These are phyloP conservation scores for Nicotiana tabacum DNA, from an alignment of 257 asterid genomes.

Conservation along the genomic window DNA sequence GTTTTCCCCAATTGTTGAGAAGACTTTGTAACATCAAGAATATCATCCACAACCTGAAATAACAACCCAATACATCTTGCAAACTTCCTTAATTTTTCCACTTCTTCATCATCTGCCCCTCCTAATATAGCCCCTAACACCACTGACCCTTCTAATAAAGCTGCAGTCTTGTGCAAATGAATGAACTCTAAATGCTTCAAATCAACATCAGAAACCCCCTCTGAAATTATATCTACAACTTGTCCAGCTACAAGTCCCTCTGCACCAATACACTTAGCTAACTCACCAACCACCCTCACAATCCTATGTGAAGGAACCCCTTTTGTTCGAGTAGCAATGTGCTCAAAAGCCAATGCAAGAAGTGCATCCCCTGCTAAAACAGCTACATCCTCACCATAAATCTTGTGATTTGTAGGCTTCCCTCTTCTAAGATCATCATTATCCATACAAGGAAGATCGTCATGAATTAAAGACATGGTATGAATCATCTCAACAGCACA, in stretches of 20 bases:
- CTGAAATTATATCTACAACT: slow-evolving; percentile 43
- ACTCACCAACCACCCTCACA: slow-evolving; percentile 31
- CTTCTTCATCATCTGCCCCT: slow-evolving; percentile 37
- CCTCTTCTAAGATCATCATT: slow-evolving; percentile 57
- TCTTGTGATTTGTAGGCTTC: slow-evolving; percentile 54
- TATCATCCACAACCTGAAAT: slow-evolving; percentile 59
- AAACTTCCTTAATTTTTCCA: slow-evolving; percentile 42
- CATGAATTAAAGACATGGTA: slow-evolving; percentile 64
- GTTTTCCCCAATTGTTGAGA: slow-evolving; percentile 56
- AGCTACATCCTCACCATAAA: slow-evolving; percentile 46
- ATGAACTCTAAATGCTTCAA: slow-evolving; percentile 47
- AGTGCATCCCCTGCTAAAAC: slow-evolving; percentile 58
- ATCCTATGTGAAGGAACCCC: slow-evolving; percentile 30
- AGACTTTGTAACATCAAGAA: slow-evolving; percentile 59
- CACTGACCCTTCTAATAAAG: slow-evolving; percentile 46
- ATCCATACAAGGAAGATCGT: slow-evolving; percentile 71
- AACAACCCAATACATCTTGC: slow-evolving; percentile 48
- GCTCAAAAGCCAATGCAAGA: slow-evolving; percentile 46
- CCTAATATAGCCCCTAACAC: slow-evolving; percentile 60
- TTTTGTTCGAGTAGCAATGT: slow-evolving; percentile 34
- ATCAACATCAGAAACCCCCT: slow-evolving; percentile 40
- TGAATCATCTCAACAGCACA: slow-evolving; percentile 69
- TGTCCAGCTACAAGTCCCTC: slow-evolving; percentile 57
- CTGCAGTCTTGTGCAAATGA: slow-evolving; percentile 59
- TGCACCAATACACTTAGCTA: slow-evolving; percentile 40